A percentile compares a stretch with the other conserved stretches of the same genome.
These are phyloP conservation scores for Amanita molliuscula DNA, from an alignment of 768 basidiomycete species.

Conservation along the genomic window DNA sequence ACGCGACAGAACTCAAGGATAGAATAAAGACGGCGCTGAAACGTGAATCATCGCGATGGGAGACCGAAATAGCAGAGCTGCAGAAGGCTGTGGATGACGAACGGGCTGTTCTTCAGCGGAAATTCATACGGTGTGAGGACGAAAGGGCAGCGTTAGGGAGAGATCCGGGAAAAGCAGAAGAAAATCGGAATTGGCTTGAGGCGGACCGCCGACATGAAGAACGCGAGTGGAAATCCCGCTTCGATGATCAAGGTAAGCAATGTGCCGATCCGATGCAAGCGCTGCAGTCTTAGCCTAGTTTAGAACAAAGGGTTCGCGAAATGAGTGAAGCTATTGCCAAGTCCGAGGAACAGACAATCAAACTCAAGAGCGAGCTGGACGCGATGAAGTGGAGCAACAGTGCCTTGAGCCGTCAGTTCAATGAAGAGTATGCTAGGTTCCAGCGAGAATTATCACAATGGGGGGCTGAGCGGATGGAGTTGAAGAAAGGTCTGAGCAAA, in stretches of 20 bases:
- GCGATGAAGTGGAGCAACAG: not conserved
- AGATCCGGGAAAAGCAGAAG: not conserved
- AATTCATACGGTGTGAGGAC: not conserved
- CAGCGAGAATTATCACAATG: not conserved
- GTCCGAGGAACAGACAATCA: conserved; percentile 21
- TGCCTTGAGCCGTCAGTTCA: not conserved
- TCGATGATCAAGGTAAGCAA: not conserved
- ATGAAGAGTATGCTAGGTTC: not conserved
- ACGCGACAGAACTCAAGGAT: not conserved
- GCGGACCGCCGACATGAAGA: not conserved
- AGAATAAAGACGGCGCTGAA: not conserved
- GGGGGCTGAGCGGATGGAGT: not conserved
- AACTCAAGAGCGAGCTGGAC: conserved; percentile 9
- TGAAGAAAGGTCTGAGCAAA: not conserved
- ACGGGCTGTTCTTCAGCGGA: not conserved
- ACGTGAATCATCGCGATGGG: not conserved
- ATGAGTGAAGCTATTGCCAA: conserved; percentile 21
- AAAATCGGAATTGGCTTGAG: not conserved
- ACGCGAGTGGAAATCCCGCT: not conserved
- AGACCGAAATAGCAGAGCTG: not conserved
- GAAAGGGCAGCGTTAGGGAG: not conserved
- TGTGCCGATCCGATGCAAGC: not conserved
- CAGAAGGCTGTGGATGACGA: too few species aligned
- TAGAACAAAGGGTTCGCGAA: conserved; percentile 9
- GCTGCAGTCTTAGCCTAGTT: not conserved